A percentile compares a stretch with the other conserved stretches of the same genome.
These are phyloP conservation scores for Gossypioides kirkii DNA, from an alignment of 345 rosid species.

Conservation along the genomic window DNA sequence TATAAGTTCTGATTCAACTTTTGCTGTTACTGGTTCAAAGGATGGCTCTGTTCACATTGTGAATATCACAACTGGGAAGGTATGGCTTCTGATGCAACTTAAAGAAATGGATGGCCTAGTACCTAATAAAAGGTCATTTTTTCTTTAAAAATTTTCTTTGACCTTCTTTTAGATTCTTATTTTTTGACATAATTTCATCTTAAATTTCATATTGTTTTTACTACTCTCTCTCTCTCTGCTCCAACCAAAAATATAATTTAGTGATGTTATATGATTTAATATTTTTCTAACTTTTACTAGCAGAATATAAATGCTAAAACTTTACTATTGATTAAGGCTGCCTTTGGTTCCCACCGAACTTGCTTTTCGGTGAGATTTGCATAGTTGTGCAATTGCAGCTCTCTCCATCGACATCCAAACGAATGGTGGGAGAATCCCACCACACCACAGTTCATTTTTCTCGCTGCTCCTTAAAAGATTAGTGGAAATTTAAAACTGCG, in stretches of 20 bases:
- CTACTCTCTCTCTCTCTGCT: background rate
- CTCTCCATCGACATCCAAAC: too few relatives aligned
- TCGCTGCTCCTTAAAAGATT: too few relatives aligned
- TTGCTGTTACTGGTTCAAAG: conserved; percentile 74
- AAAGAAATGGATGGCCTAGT: background rate
- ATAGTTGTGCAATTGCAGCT: too few relatives aligned
- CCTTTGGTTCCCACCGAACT: too few relatives aligned
- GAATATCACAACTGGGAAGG: conserved; percentile 78
- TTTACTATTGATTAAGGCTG: background rate
- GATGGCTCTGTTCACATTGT: conserved; percentile 78
- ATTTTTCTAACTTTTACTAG: background rate
- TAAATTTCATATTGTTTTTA: background rate
- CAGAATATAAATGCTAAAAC: background rate
- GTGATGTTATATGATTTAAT: background rate
- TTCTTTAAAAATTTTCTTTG: background rate
- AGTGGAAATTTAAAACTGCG: too few relatives aligned
- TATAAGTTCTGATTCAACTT: conserved; percentile 67
- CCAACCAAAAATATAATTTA: background rate
- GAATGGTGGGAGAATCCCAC: too few relatives aligned
- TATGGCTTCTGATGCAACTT: conserved; percentile 21
- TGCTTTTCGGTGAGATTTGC: too few relatives aligned
- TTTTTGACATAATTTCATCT: background rate
- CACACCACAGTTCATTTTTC: too few relatives aligned
- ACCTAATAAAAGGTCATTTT: background rate
- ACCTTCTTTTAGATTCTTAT: background rate